Percentiles rank a stretch among this genome's conserved stretches.
Conservation (phyloP, 2,329 filamentous ascomycete genomes). For the Arachnomyces sp. region DNA sequence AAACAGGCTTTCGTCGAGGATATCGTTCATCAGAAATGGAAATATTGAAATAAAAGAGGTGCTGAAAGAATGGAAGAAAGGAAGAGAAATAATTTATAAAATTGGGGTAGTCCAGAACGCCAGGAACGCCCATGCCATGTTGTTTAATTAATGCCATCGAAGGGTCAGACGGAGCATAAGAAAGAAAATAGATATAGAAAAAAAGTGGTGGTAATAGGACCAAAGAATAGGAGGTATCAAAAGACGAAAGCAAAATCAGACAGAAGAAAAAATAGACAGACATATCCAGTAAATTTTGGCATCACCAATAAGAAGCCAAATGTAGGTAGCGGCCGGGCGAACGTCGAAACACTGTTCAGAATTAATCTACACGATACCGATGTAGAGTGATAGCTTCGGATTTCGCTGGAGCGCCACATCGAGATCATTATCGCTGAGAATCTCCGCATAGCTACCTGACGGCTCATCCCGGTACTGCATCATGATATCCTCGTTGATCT, state of each 20-base stretch:
- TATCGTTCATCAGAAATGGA: conserved; percentile 2
- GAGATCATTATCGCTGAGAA: conserved; percentile 74
- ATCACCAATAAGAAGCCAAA: not conserved
- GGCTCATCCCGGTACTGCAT: conserved; percentile 82
- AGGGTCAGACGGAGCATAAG: conserved; percentile 10
- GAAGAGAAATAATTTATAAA: conserved; percentile 7
- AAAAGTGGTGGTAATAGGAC: conserved; percentile 5
- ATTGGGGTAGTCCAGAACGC: conserved; percentile 9
- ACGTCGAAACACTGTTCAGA: no score
- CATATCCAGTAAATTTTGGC: conserved; percentile 11
- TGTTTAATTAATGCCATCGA: conserved; percentile 7
- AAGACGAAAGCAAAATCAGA: conserved; percentile 3
- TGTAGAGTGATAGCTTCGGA: conserved; percentile 75
- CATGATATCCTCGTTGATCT: conserved; percentile 67
- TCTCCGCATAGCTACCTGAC: conserved; percentile 63
- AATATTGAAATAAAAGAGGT: conserved; percentile 3
- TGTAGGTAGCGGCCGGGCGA: no score
- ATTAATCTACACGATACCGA: conserved; percentile 35
- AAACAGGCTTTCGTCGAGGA: no score
- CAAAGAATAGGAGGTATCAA: conserved; percentile 7
- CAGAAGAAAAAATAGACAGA: conserved; percentile 9
- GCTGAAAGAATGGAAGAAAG: conserved; percentile 6
- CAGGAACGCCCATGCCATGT: no score
- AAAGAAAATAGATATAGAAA: conserved; percentile 9
- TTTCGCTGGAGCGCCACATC: conserved; percentile 74